Evolutionary conservation across 1,139 yeast species (phyloP).

Genomic region (Hanseniaspora gamundiae): DNA sequence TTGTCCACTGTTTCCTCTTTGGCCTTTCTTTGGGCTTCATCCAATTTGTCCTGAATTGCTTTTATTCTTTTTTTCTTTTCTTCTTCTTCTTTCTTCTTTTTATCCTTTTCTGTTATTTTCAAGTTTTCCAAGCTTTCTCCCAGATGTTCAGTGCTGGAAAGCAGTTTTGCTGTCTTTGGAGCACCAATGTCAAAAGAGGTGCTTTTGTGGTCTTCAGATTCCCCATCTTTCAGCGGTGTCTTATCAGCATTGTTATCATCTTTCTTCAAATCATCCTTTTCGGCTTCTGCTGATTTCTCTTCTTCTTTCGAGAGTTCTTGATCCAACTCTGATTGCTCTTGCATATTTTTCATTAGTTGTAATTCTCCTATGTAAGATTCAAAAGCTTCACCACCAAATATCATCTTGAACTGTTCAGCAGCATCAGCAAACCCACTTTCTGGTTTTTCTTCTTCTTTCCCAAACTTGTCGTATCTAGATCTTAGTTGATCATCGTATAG

Average conservation of each 20-base stretch:
- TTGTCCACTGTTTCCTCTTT: conserved; percentile 47
- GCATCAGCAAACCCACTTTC: conserved; percentile 85
- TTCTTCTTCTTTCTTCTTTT: conserved; percentile 3
- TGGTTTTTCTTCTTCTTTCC: conserved; percentile 76
- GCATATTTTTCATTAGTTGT: conserved; percentile 69
- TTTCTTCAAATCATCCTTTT: too few relatives aligned
- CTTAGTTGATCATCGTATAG: conserved; percentile 65
- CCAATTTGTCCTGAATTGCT: conserved; percentile 51
- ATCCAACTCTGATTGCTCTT: conserved; percentile 44
- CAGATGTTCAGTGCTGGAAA: neutral
- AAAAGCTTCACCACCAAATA: conserved; percentile 91
- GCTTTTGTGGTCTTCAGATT: neutral
- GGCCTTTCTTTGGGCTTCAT: conserved; percentile 40
- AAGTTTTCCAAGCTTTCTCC: neutral
- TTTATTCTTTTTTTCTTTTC: conserved; percentile 3
- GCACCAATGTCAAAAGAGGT: neutral
- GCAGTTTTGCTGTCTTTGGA: neutral
- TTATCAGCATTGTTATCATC: too few relatives aligned
- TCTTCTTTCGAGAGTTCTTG: conserved; percentile 25
- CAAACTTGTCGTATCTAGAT: conserved; percentile 68
- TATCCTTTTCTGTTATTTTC: neutral
- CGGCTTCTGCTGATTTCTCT: conserved; percentile 20
- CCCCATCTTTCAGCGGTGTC: neutral
- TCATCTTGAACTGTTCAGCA: conserved; percentile 69
- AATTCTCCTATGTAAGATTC: conserved; percentile 83